These are phyloP conservation scores for Blastobotrys buckinghamii DNA, from an alignment of 1,139 yeast species.

Conservation along the genomic window DNA sequence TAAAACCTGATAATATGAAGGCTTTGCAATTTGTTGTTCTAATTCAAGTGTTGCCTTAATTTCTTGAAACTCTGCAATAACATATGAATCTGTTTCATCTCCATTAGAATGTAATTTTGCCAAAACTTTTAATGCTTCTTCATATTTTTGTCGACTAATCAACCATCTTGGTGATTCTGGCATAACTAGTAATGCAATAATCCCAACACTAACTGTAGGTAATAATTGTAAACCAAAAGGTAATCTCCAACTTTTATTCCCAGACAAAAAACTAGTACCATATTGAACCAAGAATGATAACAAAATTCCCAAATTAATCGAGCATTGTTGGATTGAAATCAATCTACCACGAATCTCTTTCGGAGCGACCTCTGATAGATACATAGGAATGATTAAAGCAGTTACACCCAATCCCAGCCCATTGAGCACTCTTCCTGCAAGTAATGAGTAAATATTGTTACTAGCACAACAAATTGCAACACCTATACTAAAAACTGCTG, in stretches of 20 bases:
- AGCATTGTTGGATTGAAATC: background rate
- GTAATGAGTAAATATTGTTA: conserved; percentile 16
- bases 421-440: conserved; percentile 34
- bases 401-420: conserved; percentile 27
- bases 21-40: conserved; percentile 5
- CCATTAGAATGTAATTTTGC: conserved; percentile 8
- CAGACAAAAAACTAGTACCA: background rate
- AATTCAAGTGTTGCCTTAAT: conserved; percentile 49
- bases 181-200: conserved; percentile 1
- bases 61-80: conserved; percentile 23
- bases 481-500: conserved; percentile 15
- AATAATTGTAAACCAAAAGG: conserved; percentile 3
- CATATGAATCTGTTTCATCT: background rate
- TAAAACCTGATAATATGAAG: conserved; percentile 46
- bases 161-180: conserved; percentile 13
- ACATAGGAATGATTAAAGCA: background rate
- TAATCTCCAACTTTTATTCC: background rate
- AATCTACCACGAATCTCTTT: background rate
- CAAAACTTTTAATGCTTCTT: conserved; percentile 13
- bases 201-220: conserved; percentile 6
- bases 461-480: conserved; percentile 17
- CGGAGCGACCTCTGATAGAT: background rate
- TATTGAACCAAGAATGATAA: background rate
- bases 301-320: background rate
- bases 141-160: conserved; percentile 9